Evolutionary conservation across 176 grass and related monocot species (phyloP).

Genomic region (Phyllostachys edulis): DNA sequence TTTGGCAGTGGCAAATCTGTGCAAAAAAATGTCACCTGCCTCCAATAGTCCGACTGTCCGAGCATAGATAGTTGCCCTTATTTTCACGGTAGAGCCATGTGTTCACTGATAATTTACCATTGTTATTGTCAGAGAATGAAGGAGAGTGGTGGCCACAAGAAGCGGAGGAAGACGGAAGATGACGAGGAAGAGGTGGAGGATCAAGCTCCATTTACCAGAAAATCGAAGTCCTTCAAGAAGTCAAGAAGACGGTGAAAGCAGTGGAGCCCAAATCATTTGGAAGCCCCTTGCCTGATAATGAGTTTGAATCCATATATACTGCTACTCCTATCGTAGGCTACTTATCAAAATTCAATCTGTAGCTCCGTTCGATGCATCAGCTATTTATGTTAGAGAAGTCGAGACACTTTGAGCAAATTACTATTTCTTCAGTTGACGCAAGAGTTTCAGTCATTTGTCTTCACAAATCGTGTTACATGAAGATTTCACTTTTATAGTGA

Average conservation of each 20-base stretch:
- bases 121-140: constrained; percentile 51
- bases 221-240: constrained; percentile 48
- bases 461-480: background rate
- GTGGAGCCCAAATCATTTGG: background rate
- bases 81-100: background rate
- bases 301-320: constrained; percentile 20
- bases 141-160: constrained; percentile 56
- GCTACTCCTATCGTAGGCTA: background rate
- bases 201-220: constrained; percentile 20
- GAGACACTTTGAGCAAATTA: background rate
- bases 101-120: background rate
- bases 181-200: constrained; percentile 58
- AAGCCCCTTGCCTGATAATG: background rate
- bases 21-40: background rate
- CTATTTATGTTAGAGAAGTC: background rate
- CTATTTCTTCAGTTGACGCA: background rate
- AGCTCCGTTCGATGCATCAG: background rate
- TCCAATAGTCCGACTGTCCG: background rate
- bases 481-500: background rate
- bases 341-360: background rate
- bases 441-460: background rate
- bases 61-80: background rate
- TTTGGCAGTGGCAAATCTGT: background rate
- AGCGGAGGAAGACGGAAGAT: constrained; percentile 48
- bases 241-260: constrained; percentile 47